A percentile compares a stretch with the other conserved stretches of the same genome.
phyloP scores from a whole-genome alignment of 352 stramenopile genomes.

The Pythium scleroteichum region DNA sequence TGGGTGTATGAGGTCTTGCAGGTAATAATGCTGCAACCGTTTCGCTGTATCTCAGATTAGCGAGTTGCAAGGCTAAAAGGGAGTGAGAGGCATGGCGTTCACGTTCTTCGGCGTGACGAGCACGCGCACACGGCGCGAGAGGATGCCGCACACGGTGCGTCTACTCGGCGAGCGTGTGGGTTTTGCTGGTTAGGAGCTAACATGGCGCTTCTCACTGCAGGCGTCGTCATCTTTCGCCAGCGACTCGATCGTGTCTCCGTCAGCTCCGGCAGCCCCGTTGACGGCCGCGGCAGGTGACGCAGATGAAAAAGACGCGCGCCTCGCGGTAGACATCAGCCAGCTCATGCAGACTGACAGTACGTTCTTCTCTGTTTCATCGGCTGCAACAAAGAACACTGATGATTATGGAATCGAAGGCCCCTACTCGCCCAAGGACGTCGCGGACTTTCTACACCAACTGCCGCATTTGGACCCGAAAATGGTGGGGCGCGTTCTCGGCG shows the following conservation, averaged over 20 bases:
- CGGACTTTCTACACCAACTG: conserved; percentile 63
- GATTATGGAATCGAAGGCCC: conserved; percentile 25
- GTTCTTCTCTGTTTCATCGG: conserved; percentile 15
- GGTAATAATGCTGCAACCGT: not conserved
- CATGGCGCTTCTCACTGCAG: not conserved
- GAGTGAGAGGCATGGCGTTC: conserved; percentile 17
- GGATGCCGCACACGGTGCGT: conserved; percentile 14
- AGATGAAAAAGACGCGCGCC: conserved; percentile 15
- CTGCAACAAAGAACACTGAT: no score
- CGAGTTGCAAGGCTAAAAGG: conserved; percentile 7
- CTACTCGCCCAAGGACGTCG: conserved; percentile 55
- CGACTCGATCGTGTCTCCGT: conserved; percentile 8
- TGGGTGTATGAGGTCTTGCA: conserved; percentile 4
- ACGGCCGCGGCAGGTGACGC: conserved; percentile 4
- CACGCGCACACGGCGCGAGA: conserved; percentile 12
- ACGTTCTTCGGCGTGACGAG: conserved; percentile 24
- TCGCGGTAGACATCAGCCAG: conserved; percentile 35
- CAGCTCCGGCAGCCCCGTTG: not conserved
- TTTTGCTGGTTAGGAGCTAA: not conserved
- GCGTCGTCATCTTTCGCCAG: conserved; percentile 15
- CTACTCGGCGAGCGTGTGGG: no score
- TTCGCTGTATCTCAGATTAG: conserved; percentile 8
- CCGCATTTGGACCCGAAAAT: conserved; percentile 69
- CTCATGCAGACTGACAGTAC: conserved; percentile 55
- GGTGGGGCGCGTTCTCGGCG: conserved; percentile 68